Percentiles rank a stretch among this genome's conserved stretches.
phyloP scores from a whole-genome alignment of 1,139 yeast genomes.

The Kazachstania sp. region DNA sequence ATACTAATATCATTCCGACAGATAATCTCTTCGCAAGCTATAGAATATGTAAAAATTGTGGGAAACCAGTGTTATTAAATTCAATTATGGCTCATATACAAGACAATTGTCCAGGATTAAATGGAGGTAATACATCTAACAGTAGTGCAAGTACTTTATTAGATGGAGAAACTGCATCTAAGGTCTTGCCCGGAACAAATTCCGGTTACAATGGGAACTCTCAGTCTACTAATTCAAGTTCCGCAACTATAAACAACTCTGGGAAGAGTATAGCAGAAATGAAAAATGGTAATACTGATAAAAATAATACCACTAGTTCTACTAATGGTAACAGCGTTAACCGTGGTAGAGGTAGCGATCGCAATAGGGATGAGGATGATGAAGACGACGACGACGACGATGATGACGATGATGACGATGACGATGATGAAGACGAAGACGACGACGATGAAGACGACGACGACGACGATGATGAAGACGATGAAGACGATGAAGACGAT shows the following conservation, averaged over 20 bases:
- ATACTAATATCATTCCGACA: conserved; percentile 29
- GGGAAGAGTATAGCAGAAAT: conserved; percentile 1
- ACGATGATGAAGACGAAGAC: conserved; percentile 15
- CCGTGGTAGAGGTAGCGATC: conserved; percentile 1
- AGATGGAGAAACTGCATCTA: neutral
- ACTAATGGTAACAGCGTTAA: conserved; percentile 28
- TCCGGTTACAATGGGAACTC: neutral
- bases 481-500: conserved; percentile 6
- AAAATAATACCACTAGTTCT: neutral
- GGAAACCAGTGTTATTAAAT: conserved; percentile 43
- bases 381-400: conserved; percentile 3
- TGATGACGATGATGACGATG: neutral
- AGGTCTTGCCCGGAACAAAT: neutral
- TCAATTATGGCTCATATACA: conserved; percentile 35
- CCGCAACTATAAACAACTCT: conserved; percentile 7
- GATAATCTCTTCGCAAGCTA: conserved; percentile 43
- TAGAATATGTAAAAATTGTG: conserved; percentile 58
- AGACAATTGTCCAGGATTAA: conserved; percentile 24
- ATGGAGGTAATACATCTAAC: neutral
- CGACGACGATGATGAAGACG: conserved; percentile 12
- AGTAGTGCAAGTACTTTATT: neutral
- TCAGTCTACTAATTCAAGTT: neutral
- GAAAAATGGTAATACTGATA: neutral
- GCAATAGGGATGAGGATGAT: conserved; percentile 9
- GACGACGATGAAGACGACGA: conserved; percentile 16